These are phyloP conservation scores for Aspergillus oerlinghausenensis DNA, from an alignment of 2,329 filamentous ascomycete genomes.

Conservation along the genomic window DNA sequence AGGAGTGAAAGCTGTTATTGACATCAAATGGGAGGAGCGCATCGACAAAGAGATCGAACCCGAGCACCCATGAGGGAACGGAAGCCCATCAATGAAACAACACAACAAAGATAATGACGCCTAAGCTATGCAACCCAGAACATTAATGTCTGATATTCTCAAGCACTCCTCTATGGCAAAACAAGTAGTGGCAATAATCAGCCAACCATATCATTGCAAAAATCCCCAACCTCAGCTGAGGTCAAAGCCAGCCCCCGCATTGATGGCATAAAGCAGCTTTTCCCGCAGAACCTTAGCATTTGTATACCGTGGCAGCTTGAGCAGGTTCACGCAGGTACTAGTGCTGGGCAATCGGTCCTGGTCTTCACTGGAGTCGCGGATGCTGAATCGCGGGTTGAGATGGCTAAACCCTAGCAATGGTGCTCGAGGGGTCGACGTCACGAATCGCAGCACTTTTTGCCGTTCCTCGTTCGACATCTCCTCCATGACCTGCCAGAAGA, in stretches of 20 bases:
- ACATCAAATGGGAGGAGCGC: not conserved
- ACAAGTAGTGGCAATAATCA: not conserved
- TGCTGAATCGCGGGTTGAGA: conserved; percentile 80
- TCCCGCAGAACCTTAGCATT: conserved; percentile 61
- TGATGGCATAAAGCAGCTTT: conserved; percentile 86
- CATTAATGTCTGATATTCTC: not conserved
- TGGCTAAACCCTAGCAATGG: conserved; percentile 85
- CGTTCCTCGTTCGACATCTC: conserved; percentile 70
- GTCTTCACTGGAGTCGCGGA: conserved; percentile 75
- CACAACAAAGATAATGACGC: conserved; percentile 15
- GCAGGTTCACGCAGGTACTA: conserved; percentile 90
- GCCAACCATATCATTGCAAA: not conserved
- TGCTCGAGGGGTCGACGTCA: conserved; percentile 86
- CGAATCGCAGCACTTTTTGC: conserved; percentile 86
- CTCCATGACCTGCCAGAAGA: conserved; percentile 90
- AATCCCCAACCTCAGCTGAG: conserved; percentile 38
- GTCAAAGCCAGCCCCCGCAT: conserved; percentile 89
- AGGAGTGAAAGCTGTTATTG: not conserved
- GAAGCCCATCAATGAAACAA: not conserved
- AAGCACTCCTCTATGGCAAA: not conserved
- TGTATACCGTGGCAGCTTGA: conserved; percentile 84
- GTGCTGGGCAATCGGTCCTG: conserved; percentile 80
- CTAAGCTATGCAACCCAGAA: conserved; percentile 26
- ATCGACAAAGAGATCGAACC: not conserved
- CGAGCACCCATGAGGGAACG: not conserved